Percentiles rank a stretch among this genome's conserved stretches.
Conservation (phyloP, 805 yeast genomes). For the Candida maesae region DNA sequence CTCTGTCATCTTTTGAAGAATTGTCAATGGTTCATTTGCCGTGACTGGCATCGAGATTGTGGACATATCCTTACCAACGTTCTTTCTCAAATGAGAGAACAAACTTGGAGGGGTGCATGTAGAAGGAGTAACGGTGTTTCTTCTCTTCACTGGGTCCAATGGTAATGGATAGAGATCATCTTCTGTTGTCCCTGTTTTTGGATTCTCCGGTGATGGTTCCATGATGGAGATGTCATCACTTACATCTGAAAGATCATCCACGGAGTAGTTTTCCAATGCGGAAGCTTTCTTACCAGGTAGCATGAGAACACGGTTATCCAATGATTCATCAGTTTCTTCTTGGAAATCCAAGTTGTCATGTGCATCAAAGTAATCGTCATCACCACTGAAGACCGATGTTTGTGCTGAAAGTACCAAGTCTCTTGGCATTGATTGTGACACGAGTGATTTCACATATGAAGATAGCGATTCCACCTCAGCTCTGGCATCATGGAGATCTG, state of each 20-base stretch:
- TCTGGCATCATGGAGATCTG: constrained; percentile 1
- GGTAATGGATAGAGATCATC: constrained; percentile 74
- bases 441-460: constrained; percentile 9
- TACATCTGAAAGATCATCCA: constrained; percentile 26
- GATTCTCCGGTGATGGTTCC: constrained; percentile 1
- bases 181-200: not conserved
- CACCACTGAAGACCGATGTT: constrained; percentile 35
- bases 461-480: constrained; percentile 8
- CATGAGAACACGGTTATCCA: constrained; percentile 22
- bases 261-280: constrained; percentile 14
- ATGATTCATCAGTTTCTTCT: constrained; percentile 35
- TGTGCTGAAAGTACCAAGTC: constrained; percentile 15
- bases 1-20: constrained; percentile 78
- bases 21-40: constrained; percentile 85
- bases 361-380: constrained; percentile 62
- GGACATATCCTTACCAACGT: constrained; percentile 87
- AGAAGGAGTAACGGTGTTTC: constrained; percentile 56
- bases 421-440: constrained; percentile 2
- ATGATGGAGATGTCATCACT: constrained; percentile 16
- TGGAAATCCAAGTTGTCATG: constrained; percentile 23
- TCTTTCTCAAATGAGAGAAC: constrained; percentile 74
- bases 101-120: constrained; percentile 76
- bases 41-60: constrained; percentile 92
- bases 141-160: constrained; percentile 37
- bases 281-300: constrained; percentile 15